Base-by-base conservation (phyloP, 2,329 filamentous ascomycete genomes). In the Blastomyces gilchristii region DNA sequence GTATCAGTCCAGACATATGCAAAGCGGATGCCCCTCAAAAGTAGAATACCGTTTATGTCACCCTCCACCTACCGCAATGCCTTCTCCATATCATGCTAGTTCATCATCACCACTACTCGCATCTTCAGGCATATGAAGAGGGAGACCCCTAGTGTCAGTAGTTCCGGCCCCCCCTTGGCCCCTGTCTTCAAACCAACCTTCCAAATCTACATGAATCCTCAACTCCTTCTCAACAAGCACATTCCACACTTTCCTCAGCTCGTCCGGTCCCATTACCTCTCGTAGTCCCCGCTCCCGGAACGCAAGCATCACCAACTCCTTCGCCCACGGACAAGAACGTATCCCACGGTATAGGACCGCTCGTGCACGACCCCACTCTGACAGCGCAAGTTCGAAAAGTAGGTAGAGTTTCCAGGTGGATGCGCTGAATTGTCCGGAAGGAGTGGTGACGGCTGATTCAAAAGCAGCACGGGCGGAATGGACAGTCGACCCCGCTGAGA, bases 171-270 rank as follows among this genome's bases (percentile, higher is more conserved):
- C 61, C 56, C 64, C 63, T 8, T 62, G 45, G 3, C 71, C 70
- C 50, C 72, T 67, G 39, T 75, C 71, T 45, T 76, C 72, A 60
- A 79, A 67, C 47, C 72, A 65, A 22, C 79, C 76, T 65, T 82
- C 79, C 39, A 85, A 70, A 68, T 85, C 79, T 61, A 83, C 74
- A 73, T 84, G 82, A 31, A 87, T 71, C 64, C 86, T 77, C 65
- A 87, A 65, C 68, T 85, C 85, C 72, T 86, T 86, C 73, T 87
- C 85, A 16, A 78, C 75, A 70, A 87, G 76, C 7, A 85, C 78
- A 65, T 81, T 78, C 70, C 82, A 84, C 18, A 86, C 71, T 60
- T 78, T 78, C 61, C 75, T 78, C 64, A 84, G 67, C 62, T 87
- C 83, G 37, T 75, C 76, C 22, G 76, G 74, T 0, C 63, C 68